Evolutionary conservation across 2,329 filamentous ascomycete species (phyloP).

Genomic region (Claviceps arundinis): DNA sequence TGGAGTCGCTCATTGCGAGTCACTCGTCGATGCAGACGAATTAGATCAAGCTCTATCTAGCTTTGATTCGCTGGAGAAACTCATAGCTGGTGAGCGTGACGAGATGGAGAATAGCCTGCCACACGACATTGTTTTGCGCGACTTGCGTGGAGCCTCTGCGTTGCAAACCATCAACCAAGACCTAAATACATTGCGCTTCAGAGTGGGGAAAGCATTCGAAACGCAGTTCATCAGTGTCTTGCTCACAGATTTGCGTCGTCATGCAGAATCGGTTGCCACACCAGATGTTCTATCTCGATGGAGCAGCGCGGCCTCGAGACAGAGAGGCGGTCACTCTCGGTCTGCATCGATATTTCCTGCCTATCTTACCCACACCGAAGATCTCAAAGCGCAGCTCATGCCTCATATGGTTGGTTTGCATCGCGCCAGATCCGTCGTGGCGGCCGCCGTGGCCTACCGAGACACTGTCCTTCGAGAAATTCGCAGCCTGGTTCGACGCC

Average conservation of each 20-base stretch:
- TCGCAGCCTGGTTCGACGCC: constrained; percentile 67
- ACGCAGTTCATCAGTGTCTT: constrained; percentile 64
- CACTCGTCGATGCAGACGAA: constrained; percentile 69
- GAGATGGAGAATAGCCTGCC: constrained; percentile 16
- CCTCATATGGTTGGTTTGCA: constrained; percentile 67
- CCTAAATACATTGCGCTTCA: constrained; percentile 58
- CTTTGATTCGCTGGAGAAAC: constrained; percentile 63
- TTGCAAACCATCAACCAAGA: constrained; percentile 70
- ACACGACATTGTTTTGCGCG: constrained; percentile 34
- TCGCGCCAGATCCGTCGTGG: constrained; percentile 63
- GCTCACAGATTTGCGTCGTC: constrained; percentile 66
- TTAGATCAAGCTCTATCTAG: constrained; percentile 67
- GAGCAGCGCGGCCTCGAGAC: constrained; percentile 62
- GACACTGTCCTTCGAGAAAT: constrained; percentile 78
- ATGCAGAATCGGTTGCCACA: constrained; percentile 58
- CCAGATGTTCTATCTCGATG: constrained; percentile 72
- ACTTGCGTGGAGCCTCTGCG: constrained; percentile 65
- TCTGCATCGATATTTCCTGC: constrained; percentile 59
- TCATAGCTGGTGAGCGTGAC: constrained; percentile 62
- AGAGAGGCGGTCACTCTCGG: constrained; percentile 52
- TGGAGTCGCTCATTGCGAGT: constrained; percentile 62
- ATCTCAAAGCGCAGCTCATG: constrained; percentile 56
- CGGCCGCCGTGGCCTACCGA: constrained; percentile 72
- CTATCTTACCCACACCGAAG: constrained; percentile 62
- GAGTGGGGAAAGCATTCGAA: constrained; percentile 82